A percentile compares a stretch with the other conserved stretches of the same genome.
These are phyloP conservation scores for Aspergillus taichungensis DNA, from an alignment of 495 filamentous ascomycete species.

Conservation along the genomic window DNA sequence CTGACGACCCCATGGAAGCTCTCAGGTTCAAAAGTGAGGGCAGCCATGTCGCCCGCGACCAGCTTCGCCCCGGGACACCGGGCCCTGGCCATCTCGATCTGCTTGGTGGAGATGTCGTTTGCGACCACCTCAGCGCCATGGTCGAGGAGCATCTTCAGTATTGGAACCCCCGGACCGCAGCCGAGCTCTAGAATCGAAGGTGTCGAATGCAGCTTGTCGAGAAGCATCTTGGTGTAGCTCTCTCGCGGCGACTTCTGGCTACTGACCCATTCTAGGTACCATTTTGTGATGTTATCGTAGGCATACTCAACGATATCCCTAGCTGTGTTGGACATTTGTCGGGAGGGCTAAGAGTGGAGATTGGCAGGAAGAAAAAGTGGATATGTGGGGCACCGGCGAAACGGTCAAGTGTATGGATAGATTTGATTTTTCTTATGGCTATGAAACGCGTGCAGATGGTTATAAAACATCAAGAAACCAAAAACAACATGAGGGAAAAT, in stretches of 20 bases:
- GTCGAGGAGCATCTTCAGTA: neutral
- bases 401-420: no score
- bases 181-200: neutral
- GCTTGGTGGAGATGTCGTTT: constrained; percentile 1
- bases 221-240: neutral
- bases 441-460: no score
- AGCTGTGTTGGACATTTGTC: neutral
- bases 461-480: no score
- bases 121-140: neutral
- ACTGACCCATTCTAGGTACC: neutral
- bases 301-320: neutral
- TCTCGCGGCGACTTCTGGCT: neutral
- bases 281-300: neutral
- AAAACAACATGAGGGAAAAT: no score
- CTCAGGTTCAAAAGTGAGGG: neutral
- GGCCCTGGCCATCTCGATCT: neutral
- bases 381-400: no score
- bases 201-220: neutral
- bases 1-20: neutral
- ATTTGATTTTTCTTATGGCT: no score
- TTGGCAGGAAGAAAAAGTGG: neutral
- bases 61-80: neutral
- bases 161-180: neutral
- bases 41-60: neutral
- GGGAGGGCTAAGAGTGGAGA: neutral